Conservation (phyloP, 192 early-diverging fungal species). For the Entrophospora sp. region DNA sequence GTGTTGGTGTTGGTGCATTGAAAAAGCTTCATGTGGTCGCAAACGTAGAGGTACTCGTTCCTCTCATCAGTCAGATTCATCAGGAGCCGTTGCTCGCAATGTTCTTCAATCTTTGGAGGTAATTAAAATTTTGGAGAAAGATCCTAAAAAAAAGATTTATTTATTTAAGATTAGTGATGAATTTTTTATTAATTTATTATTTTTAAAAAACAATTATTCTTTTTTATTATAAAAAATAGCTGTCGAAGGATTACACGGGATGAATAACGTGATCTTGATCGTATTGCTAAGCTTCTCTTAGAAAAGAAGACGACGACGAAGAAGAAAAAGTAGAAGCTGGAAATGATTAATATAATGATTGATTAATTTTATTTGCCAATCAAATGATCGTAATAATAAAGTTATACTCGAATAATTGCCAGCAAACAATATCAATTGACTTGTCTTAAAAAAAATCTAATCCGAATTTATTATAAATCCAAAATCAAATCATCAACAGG, state of each 20-base stretch:
- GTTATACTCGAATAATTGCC: too few relatives aligned
- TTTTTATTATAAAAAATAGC: too few relatives aligned
- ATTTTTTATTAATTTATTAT: neutral
- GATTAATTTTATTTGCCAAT: too few relatives aligned
- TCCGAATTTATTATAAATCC: too few relatives aligned
- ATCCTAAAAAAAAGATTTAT: slow-evolving; percentile 56
- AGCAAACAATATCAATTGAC: too few relatives aligned
- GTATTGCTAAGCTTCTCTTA: slow-evolving; percentile 56
- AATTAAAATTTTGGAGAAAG: slow-evolving; percentile 93
- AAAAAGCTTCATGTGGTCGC: slow-evolving; percentile 85
- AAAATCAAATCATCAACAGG: too few relatives aligned
- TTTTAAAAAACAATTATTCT: neutral
- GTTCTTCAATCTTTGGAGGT: slow-evolving; percentile 96
- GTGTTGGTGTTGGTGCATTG: slow-evolving; percentile 89
- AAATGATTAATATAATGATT: too few relatives aligned
- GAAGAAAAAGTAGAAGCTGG: neutral
- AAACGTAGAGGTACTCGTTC: slow-evolving; percentile 89
- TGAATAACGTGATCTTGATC: slow-evolving; percentile 98
- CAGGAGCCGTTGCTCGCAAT: slow-evolving; percentile 91
- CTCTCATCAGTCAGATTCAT: slow-evolving; percentile 76
- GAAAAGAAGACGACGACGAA: neutral
- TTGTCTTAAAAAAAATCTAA: too few relatives aligned
- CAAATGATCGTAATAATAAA: too few relatives aligned
- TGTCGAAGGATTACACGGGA: slow-evolving; percentile 91
- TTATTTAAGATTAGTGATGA: neutral